Evolutionary conservation across 768 basidiomycete genomes (phyloP).

Genomic region (Pleurotus eryngii): DNA sequence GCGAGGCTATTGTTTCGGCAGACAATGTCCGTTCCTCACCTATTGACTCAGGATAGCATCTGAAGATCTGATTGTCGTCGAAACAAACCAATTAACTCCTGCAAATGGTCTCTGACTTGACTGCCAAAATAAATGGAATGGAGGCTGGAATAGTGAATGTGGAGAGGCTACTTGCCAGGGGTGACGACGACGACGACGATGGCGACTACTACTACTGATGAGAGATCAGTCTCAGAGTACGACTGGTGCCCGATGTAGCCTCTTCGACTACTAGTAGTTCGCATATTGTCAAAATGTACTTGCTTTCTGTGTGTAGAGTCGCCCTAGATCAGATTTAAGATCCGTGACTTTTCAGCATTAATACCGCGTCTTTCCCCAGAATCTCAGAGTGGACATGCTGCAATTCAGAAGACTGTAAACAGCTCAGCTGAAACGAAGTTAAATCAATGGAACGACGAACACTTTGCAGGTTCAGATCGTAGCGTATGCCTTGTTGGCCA

Average conservation of each 20-base stretch:
- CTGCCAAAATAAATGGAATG: too few species aligned
- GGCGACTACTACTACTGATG: not conserved
- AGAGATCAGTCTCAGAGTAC: too few species aligned
- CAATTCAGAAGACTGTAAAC: conserved; percentile 14
- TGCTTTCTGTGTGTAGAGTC: not conserved
- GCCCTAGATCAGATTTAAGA: not conserved
- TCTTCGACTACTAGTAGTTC: not conserved
- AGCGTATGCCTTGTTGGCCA: conserved; percentile 67
- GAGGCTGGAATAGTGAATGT: too few species aligned
- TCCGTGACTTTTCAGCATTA: conserved; percentile 19
- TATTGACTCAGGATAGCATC: too few species aligned
- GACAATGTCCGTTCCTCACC: too few species aligned
- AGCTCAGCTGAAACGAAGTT: not conserved
- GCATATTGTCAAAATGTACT: not conserved
- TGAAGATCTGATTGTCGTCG: too few species aligned
- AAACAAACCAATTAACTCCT: too few species aligned
- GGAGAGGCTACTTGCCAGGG: too few species aligned
- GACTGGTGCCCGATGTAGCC: not conserved
- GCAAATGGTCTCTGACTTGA: too few species aligned
- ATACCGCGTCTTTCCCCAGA: conserved; percentile 33
- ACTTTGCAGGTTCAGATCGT: conserved; percentile 25
- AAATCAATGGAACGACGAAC: conserved; percentile 13
- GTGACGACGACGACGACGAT: not conserved
- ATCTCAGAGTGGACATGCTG: conserved; percentile 26
- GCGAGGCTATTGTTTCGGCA: too few species aligned